phyloP scores from a whole-genome alignment of 495 filamentous ascomycete species.

The Eremomyces bilateralis region DNA sequence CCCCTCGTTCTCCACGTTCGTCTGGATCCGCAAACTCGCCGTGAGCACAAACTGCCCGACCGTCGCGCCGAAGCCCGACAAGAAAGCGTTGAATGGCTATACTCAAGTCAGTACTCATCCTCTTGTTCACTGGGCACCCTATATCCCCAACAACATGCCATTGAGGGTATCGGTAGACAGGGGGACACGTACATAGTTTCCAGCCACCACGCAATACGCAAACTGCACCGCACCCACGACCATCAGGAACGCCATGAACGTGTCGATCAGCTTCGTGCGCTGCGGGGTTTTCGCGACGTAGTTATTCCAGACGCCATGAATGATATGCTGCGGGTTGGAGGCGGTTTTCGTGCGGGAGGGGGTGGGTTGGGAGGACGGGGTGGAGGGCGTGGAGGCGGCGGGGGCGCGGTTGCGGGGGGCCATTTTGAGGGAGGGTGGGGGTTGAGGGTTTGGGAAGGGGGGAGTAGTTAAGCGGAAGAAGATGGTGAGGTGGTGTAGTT shows the following conservation, averaged over 20 bases:
- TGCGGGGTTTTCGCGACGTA: slow-evolving; percentile 66
- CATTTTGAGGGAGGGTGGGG: too few species aligned
- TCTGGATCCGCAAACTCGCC: slow-evolving; percentile 78
- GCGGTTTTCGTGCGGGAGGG: slow-evolving; percentile 15
- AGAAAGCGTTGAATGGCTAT: slow-evolving; percentile 95
- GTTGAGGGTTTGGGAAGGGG: slow-evolving; percentile 3
- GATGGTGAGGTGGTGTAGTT: background rate
- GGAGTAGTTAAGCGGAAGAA: background rate
- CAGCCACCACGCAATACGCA: slow-evolving; percentile 72
- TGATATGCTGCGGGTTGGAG: slow-evolving; percentile 31
- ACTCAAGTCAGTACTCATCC: too few species aligned
- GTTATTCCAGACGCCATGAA: slow-evolving; percentile 39
- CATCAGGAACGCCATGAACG: slow-evolving; percentile 78
- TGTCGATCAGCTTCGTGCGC: slow-evolving; percentile 78
- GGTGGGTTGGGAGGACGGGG: slow-evolving; percentile 12
- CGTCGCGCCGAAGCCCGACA: slow-evolving; percentile 82
- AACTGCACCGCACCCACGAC: slow-evolving; percentile 78
- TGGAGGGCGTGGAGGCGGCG: slow-evolving; percentile 15
- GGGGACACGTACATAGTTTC: slow-evolving; percentile 61
- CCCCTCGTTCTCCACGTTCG: slow-evolving; percentile 48
- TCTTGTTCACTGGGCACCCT: too few species aligned
- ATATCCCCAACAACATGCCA: background rate
- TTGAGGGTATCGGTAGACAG: background rate
- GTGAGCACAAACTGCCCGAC: slow-evolving; percentile 96
- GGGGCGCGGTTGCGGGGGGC: slow-evolving; percentile 21